phyloP scores from a whole-genome alignment of 495 filamentous ascomycete species.

The Aspergillus leporis region DNA sequence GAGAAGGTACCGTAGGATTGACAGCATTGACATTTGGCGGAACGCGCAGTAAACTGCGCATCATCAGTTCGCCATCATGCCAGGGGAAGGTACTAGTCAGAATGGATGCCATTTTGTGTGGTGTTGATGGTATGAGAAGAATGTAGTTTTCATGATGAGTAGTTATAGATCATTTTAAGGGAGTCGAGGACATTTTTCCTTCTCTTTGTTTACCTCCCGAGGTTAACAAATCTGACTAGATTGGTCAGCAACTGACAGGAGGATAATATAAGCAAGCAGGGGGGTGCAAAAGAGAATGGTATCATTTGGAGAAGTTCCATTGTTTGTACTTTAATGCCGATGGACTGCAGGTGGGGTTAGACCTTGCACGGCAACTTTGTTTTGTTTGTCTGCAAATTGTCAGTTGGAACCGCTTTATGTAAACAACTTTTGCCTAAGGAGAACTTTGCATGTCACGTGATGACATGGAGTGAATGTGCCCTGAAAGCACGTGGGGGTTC shows the following conservation, averaged over 20 bases:
- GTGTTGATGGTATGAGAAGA: neutral
- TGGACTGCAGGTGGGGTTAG: neutral
- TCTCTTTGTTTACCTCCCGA: neutral
- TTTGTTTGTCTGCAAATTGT: neutral
- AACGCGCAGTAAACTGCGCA: conserved; percentile 48
- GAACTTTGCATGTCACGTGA: neutral
- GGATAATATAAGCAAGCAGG: neutral
- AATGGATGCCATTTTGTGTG: conserved; percentile 41
- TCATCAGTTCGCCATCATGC: conserved; percentile 53
- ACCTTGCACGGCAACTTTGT: neutral
- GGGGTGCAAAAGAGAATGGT: neutral
- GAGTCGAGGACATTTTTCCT: neutral
- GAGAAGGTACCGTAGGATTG: conserved; percentile 62
- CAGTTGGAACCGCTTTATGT: too few relatives aligned
- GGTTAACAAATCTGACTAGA: neutral
- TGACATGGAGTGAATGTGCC: too few relatives aligned
- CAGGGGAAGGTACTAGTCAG: conserved; percentile 38
- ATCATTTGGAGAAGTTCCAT: neutral
- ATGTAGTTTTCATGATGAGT: neutral
- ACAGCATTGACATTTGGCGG: conserved; percentile 61
- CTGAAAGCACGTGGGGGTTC: too few relatives aligned
- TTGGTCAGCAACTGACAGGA: neutral
- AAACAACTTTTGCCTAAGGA: too few relatives aligned
- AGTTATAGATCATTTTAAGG: neutral
- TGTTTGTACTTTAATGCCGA: too few relatives aligned